Evolutionary conservation across 1,284 basidiomycete genomes (phyloP).

Genomic region (Fomitiporia mediterranea): DNA sequence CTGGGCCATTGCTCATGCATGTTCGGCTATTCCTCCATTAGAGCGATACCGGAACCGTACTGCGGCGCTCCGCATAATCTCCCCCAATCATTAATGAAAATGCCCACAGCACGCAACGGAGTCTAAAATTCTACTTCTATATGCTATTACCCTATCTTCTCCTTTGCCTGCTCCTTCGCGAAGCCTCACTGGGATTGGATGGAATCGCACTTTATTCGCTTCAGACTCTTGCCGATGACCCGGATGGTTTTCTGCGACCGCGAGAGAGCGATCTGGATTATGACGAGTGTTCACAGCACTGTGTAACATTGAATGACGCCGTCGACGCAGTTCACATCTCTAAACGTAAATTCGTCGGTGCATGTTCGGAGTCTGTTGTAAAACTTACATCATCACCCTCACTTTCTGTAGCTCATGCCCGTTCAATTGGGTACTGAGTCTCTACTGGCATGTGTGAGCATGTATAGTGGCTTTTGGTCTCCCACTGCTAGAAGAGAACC

Average conservation of each 20-base stretch:
- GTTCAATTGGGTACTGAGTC: background rate
- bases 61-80: background rate
- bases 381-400: background rate
- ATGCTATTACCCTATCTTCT: background rate
- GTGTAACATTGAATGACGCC: no score
- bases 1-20: no score
- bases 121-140: slow-evolving; percentile 6
- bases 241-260: background rate
- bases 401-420: background rate
- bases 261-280: background rate
- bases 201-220: background rate
- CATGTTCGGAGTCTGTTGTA: background rate
- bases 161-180: background rate
- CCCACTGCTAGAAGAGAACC: no score
- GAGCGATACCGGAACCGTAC: background rate
- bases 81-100: background rate
- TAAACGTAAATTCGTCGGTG: background rate
- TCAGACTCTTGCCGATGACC: background rate
- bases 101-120: background rate
- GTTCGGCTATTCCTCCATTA: no score
- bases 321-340: background rate
- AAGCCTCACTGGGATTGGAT: background rate
- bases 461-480: background rate
- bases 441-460: no score
- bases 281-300: no score